These are phyloP conservation scores for Cryptococcus hybrid DNA, from an alignment of 1,284 basidiomycete genomes.

Conservation along the genomic window DNA sequence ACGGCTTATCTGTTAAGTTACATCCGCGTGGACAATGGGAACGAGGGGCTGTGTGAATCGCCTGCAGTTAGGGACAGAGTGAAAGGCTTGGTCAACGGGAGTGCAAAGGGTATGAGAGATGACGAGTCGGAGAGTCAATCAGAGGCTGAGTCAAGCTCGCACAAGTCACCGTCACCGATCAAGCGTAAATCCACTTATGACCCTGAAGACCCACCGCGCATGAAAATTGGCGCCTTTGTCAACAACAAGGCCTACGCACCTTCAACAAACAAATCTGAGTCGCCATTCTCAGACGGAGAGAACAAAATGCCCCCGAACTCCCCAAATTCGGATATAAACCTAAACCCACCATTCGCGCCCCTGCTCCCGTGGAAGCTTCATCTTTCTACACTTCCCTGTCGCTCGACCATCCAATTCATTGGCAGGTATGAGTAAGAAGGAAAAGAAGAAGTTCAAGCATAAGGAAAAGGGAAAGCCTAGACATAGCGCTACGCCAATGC, in stretches of 20 bases:
- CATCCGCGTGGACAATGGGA: slow-evolving; percentile 54
- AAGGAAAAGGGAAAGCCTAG: slow-evolving; percentile 7
- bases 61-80: neutral
- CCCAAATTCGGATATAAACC: slow-evolving; percentile 9
- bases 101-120: slow-evolving; percentile 5
- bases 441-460: slow-evolving; percentile 6
- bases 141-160: slow-evolving; percentile 32
- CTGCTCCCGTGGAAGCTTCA: slow-evolving; percentile 10
- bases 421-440: slow-evolving; percentile 6
- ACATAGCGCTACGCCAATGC: slow-evolving; percentile 10
- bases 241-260: neutral
- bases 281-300: neutral
- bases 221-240: neutral
- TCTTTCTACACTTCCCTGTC: slow-evolving; percentile 14
- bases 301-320: slow-evolving; percentile 10
- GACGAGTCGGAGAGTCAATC: slow-evolving; percentile 57
- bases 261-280: neutral
- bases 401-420: slow-evolving; percentile 2
- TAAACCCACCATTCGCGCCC: slow-evolving; percentile 6
- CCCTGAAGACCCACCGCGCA: neutral
- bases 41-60: neutral
- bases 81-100: neutral
- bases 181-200: neutral
- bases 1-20: slow-evolving; percentile 96
- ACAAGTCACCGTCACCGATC: slow-evolving; percentile 1